Conservation (phyloP, 2,329 filamentous ascomycete species). For the Xylaria sp. region DNA sequence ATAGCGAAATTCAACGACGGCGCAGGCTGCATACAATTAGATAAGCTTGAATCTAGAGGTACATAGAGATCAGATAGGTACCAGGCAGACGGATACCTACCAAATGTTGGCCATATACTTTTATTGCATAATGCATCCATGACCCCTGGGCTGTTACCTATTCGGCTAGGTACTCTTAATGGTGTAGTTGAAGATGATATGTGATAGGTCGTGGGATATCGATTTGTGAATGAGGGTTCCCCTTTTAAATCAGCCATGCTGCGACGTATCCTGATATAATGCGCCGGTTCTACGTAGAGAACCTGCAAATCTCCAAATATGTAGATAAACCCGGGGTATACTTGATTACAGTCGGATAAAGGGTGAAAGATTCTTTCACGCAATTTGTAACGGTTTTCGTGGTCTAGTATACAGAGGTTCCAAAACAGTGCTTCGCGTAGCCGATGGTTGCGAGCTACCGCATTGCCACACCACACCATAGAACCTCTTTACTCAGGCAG, state of each 20-base stretch:
- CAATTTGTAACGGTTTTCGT: conserved; percentile 20
- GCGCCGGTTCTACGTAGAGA: neutral
- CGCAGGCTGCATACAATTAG: no score
- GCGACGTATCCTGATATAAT: neutral
- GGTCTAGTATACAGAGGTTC: neutral
- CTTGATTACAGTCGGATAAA: conserved; percentile 7
- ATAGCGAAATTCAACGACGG: neutral
- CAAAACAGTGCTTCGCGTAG: neutral
- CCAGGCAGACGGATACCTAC: no score
- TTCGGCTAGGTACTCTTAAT: no score
- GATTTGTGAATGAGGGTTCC: neutral
- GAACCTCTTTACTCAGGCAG: conserved; percentile 25
- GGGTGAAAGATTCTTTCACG: neutral
- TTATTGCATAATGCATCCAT: no score
- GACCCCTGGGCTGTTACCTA: no score
- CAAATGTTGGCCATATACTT: no score
- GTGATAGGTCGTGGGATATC: neutral
- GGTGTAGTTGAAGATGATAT: no score
- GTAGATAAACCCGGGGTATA: conserved; percentile 23
- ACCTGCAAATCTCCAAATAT: neutral
- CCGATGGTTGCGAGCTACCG: neutral
- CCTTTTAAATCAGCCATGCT: neutral
- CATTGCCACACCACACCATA: neutral
- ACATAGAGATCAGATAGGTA: neutral
- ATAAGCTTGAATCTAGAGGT: neutral